Evolutionary conservation across 106 monocot genomes (phyloP), one percentile per base, ranked within the genome.

Genomic region (Phalaenopsis aphrodite): DNA sequence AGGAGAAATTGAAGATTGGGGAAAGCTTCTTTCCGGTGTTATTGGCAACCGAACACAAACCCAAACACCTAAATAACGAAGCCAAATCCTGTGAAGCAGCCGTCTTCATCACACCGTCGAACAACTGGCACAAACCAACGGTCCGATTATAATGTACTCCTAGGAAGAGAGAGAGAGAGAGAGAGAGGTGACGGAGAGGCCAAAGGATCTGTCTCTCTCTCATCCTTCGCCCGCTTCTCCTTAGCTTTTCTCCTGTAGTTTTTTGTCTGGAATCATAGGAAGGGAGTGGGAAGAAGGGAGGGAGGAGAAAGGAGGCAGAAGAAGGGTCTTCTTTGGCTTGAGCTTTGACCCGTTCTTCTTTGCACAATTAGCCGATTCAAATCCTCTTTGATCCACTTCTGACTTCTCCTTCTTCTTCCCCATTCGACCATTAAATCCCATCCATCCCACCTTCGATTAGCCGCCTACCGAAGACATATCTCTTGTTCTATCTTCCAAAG

Each of bases 291-390:
- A 65, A 24, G 24, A 65, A 23, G 52, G 52, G 12, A 14, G 21
- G 24, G 64, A 7, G 69, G 14, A 14, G 39, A 14, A 69, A 11
- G 38, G 37, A 5, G 69, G 3, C 11, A 14, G 69, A 16, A 69
- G 39, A 21, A 36, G 69, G 16, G 36, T 38, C 38, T 69, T 38
- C 9, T 69, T 36, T 36, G 69, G 69, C 9, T 69, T 36, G 38
- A 36, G 39, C 12, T 39, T 69, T 36, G 39, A 36, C 69, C 38
- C 2, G 38, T 39, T 39, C 69, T 21, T 39, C 69, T 39, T 39
- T 39, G 39, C 69, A 69, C 69, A 39, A 37, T 39, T 69, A 39
- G 69, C 69, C 69, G 38, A 38, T 69, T 69, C 69, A 69, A 69
- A 69, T 5, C 69, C 12, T 11, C 38, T 4, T 4, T 69, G 69